Conservation (phyloP, 768 basidiomycete species). For the Lentinula raphanica region DNA sequence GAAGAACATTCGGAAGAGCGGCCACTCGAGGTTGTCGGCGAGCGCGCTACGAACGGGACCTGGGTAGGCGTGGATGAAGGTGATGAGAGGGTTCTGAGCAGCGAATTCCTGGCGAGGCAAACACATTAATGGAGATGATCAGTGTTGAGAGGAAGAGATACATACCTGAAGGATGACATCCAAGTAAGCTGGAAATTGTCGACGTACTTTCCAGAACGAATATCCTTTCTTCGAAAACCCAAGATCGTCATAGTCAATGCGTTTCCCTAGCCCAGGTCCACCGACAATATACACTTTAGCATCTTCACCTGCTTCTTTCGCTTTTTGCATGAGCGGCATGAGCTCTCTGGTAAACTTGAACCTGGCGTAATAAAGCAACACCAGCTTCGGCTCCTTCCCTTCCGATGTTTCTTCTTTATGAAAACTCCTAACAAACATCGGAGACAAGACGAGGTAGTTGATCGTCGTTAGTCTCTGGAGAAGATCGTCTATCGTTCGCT, state of each 20-base stretch:
- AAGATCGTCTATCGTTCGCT: conserved; percentile 20
- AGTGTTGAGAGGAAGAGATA: neutral
- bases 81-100: conserved; percentile 10
- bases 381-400: conserved; percentile 29
- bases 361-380: conserved; percentile 29
- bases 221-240: conserved; percentile 24
- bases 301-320: conserved; percentile 27
- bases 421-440: conserved; percentile 22
- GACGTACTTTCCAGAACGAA: conserved; percentile 13
- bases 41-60: conserved; percentile 16
- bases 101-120: conserved; percentile 21
- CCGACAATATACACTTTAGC: conserved; percentile 29
- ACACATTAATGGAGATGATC: too few species aligned
- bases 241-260: conserved; percentile 25
- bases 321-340: conserved; percentile 22
- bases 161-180: conserved; percentile 26
- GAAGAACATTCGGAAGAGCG: too few species aligned
- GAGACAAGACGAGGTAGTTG: conserved; percentile 28
- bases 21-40: neutral
- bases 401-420: conserved; percentile 29
- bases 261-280: conserved; percentile 19
- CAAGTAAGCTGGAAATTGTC: conserved; percentile 18
- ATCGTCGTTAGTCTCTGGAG: conserved; percentile 22
- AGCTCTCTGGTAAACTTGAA: conserved; percentile 31
- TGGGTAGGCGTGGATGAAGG: conserved; percentile 18